These are phyloP conservation scores for Staphylotrichum tortipilum DNA, from an alignment of 495 filamentous ascomycete genomes.

Conservation along the genomic window DNA sequence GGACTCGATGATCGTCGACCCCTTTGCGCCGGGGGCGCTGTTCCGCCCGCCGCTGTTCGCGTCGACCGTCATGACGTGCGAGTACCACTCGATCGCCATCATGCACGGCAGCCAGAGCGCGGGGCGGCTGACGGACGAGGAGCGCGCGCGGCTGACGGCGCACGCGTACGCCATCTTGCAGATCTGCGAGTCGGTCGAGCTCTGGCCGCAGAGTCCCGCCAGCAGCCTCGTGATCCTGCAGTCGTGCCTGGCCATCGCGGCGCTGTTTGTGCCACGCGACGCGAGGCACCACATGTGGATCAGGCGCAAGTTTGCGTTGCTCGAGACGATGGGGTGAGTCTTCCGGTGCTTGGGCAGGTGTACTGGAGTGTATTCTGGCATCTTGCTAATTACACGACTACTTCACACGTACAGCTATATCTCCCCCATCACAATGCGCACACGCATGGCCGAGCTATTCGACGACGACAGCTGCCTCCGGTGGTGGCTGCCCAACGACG, in stretches of 20 bases:
- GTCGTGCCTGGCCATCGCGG: conserved; percentile 65
- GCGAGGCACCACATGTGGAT: conserved; percentile 70
- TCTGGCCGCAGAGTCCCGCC: conserved; percentile 59
- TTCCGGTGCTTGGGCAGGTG: neutral
- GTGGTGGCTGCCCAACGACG: conserved; percentile 85
- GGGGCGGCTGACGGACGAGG: conserved; percentile 41
- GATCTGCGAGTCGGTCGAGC: conserved; percentile 66
- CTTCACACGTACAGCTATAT: conserved; percentile 80
- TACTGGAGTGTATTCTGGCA: neutral
- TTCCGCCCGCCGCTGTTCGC: conserved; percentile 60
- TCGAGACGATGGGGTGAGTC: conserved; percentile 79
- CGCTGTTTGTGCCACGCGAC: conserved; percentile 69
- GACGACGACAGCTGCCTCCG: conserved; percentile 55
- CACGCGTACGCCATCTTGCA: conserved; percentile 65
- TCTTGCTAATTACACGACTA: too few species aligned
- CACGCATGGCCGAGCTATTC: conserved; percentile 64
- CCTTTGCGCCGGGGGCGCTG: conserved; percentile 57
- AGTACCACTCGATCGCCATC: conserved; percentile 67
- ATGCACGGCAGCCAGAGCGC: conserved; percentile 73
- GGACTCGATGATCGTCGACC: conserved; percentile 61
- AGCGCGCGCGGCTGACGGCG: conserved; percentile 43
- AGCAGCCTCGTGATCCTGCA: conserved; percentile 67
- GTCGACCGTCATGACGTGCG: conserved; percentile 62
- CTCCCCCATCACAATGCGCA: conserved; percentile 64
- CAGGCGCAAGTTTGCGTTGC: conserved; percentile 63